Evolutionary conservation across 768 basidiomycete species (phyloP).

Genomic region (Amylocystis lapponica): DNA sequence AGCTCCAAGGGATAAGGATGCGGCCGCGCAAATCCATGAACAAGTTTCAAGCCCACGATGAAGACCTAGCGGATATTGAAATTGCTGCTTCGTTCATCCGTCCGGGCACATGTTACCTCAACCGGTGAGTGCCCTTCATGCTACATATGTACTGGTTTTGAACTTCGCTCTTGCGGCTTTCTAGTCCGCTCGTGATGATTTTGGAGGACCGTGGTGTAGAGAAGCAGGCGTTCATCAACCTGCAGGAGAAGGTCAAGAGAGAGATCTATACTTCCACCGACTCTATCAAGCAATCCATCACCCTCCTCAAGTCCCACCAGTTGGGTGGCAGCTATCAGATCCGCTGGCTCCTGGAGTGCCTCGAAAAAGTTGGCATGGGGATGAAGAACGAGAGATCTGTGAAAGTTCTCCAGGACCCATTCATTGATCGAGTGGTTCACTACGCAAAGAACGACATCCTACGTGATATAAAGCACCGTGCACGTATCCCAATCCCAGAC

Average conservation of each 20-base stretch:
- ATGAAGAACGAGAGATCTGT: slow-evolving; percentile 9
- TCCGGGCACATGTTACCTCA: slow-evolving; percentile 63
- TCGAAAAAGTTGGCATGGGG: slow-evolving; percentile 30
- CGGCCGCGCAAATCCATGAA: slow-evolving; percentile 67
- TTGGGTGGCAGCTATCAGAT: slow-evolving; percentile 46
- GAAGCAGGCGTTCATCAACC: slow-evolving; percentile 47
- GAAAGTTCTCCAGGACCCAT: slow-evolving; percentile 12
- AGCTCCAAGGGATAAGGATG: slow-evolving; percentile 58
- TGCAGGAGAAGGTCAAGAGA: slow-evolving; percentile 57
- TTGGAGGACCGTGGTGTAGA: slow-evolving; percentile 71
- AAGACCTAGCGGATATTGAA: slow-evolving; percentile 55
- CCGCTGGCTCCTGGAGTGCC: slow-evolving; percentile 41
- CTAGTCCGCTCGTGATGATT: slow-evolving; percentile 68
- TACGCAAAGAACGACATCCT: slow-evolving; percentile 58
- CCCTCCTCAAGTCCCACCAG: slow-evolving; percentile 43
- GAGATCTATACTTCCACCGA: slow-evolving; percentile 56
- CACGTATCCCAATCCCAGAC: slow-evolving; percentile 65
- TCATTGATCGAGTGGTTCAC: slow-evolving; percentile 19
- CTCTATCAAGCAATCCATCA: slow-evolving; percentile 42
- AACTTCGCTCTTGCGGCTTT: not conserved
- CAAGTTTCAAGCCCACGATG: slow-evolving; percentile 57
- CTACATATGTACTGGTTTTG: not conserved
- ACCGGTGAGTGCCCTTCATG: slow-evolving; percentile 42
- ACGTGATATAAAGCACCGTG: slow-evolving; percentile 69
- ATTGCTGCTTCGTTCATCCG: slow-evolving; percentile 59